Conservation (phyloP, 2,329 filamentous ascomycete genomes). For the Scedosporium boydii region DNA sequence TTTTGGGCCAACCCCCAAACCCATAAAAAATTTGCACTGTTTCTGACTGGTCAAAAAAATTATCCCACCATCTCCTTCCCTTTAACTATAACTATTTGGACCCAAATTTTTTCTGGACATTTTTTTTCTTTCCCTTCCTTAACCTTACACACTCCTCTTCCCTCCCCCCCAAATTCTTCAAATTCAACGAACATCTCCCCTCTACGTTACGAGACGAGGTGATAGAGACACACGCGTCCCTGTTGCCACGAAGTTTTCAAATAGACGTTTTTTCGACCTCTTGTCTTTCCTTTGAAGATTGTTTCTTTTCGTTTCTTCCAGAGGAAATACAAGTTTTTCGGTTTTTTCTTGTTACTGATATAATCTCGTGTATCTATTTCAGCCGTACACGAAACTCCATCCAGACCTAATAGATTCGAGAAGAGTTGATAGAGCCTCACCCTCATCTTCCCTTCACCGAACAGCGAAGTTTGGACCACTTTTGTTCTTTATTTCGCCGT, state of each 20-base stretch:
- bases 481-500: slow-evolving; percentile 11
- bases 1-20: background rate
- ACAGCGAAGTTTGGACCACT: slow-evolving; percentile 17
- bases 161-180: background rate
- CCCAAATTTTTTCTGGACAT: slow-evolving; percentile 12
- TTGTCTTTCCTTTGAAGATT: slow-evolving; percentile 37
- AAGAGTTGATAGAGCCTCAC: slow-evolving; percentile 5
- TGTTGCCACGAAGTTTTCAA: slow-evolving; percentile 7
- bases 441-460: slow-evolving; percentile 3
- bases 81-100: slow-evolving; percentile 18
- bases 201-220: background rate
- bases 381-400: background rate
- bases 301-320: slow-evolving; percentile 27
- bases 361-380: slow-evolving; percentile 1
- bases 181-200: slow-evolving; percentile 5
- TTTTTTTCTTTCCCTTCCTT: slow-evolving; percentile 21
- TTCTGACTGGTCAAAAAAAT: slow-evolving; percentile 5
- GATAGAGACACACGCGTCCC: background rate
- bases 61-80: slow-evolving; percentile 7
- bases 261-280: slow-evolving; percentile 17
- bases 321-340: slow-evolving; percentile 19
- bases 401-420: slow-evolving; percentile 17
- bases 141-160: slow-evolving; percentile 11
- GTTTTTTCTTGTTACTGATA: slow-evolving; percentile 8
- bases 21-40: slow-evolving; percentile 1